Base-by-base conservation (phyloP, 768 basidiomycete genomes). In the Mycena capillaripes region DNA sequence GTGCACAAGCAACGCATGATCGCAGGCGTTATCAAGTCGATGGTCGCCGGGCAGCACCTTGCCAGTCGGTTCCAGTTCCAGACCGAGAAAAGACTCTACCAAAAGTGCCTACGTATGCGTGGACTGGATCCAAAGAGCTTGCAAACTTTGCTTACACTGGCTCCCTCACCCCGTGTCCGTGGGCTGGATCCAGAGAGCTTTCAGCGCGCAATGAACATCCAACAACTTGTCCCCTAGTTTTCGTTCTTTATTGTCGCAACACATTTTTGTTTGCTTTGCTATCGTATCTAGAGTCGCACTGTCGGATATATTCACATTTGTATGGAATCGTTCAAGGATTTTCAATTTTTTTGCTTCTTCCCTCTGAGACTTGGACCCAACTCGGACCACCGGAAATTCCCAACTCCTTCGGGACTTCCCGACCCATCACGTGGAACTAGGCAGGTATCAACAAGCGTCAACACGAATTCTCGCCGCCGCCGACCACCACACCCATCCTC, bases 1-100 rank as follows among this genome's bases (percentile, higher is more conserved):
- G 92, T 96, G 8, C 94, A 96, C 81, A 96, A 96, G 81, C 95
- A 96, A 78, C 90, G 95, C 40, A 82, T 92, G 75, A 93, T 95
- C 62, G 94, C 95, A 12, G 89, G 88, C 19, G 91, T 94, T 48
- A 93, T 96, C 83, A 95, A 95, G 79, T 87, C 89, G 9, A 83
- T 96, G 65, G 93, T 96, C 10, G 90, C 92, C 12, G 93, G 94
- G 2, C 95, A 96, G 78, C 95, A 96, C 76, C 88, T 95, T 12
- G 93, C 95, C 2, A 90, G 91, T 69, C 89, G 89, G 30, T 86
- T 95, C 32, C 89, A 93, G 44, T 92, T 89, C 73, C 86, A 89
- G 32, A 82, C 92, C 40, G 94, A 96, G 81, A 92, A 91, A 83
- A 93, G 90, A 80, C 80, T 94, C 56, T 94, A 93, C 83, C 92